These are phyloP conservation scores for Nakazawaea siamensis DNA, from an alignment of 805 yeast species.

Conservation along the genomic window DNA sequence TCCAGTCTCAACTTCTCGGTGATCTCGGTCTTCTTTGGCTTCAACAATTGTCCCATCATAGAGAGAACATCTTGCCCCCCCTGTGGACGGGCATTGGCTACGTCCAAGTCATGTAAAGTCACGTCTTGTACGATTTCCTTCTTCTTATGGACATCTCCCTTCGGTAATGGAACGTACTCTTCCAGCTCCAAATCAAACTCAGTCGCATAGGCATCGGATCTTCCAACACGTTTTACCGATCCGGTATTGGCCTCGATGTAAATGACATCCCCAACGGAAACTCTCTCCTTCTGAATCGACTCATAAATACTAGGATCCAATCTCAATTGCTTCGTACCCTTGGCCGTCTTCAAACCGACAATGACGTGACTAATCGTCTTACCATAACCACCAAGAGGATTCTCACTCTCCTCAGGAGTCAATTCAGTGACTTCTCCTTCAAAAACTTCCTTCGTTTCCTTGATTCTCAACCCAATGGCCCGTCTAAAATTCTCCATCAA, in stretches of 20 bases:
- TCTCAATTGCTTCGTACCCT: slow-evolving; percentile 82
- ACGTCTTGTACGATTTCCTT: slow-evolving; percentile 98
- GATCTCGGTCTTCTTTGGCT: slow-evolving; percentile 93
- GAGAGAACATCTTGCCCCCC: slow-evolving; percentile 96
- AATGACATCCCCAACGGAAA: slow-evolving; percentile 92
- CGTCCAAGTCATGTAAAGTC: slow-evolving; percentile 91
- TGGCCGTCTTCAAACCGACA: slow-evolving; percentile 87
- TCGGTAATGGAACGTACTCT: slow-evolving; percentile 96
- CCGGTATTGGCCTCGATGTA: slow-evolving; percentile 98
- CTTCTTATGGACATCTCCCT: slow-evolving; percentile 97
- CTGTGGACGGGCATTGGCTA: slow-evolving; percentile 91
- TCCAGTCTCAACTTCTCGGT: slow-evolving; percentile 92
- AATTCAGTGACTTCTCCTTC: slow-evolving; percentile 97
- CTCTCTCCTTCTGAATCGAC: slow-evolving; percentile 89
- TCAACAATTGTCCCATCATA: slow-evolving; percentile 94
- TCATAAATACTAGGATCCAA: slow-evolving; percentile 92
- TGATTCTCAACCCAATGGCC: slow-evolving; percentile 92
- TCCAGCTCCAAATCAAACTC: slow-evolving; percentile 98
- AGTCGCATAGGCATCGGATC: slow-evolving; percentile 98
- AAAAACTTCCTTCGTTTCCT: slow-evolving; percentile 94
- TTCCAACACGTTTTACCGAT: slow-evolving; percentile 92
- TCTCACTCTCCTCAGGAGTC: slow-evolving; percentile 92
- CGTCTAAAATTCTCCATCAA: slow-evolving; percentile 94
- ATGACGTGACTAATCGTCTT: slow-evolving; percentile 91
- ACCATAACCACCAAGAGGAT: slow-evolving; percentile 96